Evolutionary conservation across 805 yeast species (phyloP).

Genomic region (Saccharomycopsis fermentans): DNA sequence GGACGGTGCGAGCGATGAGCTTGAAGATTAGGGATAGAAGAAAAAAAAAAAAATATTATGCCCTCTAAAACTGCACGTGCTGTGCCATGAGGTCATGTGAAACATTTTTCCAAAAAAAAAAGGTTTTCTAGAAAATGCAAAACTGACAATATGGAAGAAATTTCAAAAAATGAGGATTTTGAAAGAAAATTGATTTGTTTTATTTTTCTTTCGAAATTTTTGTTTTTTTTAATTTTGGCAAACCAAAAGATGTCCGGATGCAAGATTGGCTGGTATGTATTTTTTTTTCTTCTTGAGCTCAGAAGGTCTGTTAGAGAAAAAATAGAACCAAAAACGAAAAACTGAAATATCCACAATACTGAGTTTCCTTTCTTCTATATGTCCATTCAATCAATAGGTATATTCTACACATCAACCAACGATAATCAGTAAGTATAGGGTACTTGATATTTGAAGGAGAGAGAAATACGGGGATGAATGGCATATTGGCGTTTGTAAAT

Average conservation of each 20-base stretch:
- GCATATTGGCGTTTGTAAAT: too few species aligned
- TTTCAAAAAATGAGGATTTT: too few species aligned
- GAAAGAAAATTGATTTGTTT: too few species aligned
- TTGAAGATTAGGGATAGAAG: too few species aligned
- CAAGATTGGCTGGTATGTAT: too few species aligned
- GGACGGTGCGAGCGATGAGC: too few species aligned
- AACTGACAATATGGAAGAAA: too few species aligned
- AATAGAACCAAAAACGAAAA: background rate
- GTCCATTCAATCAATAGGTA: background rate
- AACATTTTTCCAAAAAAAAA: background rate
- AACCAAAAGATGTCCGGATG: too few species aligned
- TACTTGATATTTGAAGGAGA: background rate
- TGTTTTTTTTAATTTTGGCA: too few species aligned
- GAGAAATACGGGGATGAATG: background rate
- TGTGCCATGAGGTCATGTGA: background rate
- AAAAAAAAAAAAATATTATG: background rate
- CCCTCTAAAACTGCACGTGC: background rate
- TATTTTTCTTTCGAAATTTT: too few species aligned
- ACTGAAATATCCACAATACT: background rate
- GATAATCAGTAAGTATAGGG: background rate
- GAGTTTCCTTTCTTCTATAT: background rate
- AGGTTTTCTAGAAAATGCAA: too few species aligned
- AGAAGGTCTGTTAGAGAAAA: background rate
- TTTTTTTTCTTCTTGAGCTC: background rate
- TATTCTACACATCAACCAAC: background rate